Percentiles rank a stretch among this genome's conserved stretches.
Conservation (phyloP, 257 asterid genomes). For the Buddleja alternifolia region DNA sequence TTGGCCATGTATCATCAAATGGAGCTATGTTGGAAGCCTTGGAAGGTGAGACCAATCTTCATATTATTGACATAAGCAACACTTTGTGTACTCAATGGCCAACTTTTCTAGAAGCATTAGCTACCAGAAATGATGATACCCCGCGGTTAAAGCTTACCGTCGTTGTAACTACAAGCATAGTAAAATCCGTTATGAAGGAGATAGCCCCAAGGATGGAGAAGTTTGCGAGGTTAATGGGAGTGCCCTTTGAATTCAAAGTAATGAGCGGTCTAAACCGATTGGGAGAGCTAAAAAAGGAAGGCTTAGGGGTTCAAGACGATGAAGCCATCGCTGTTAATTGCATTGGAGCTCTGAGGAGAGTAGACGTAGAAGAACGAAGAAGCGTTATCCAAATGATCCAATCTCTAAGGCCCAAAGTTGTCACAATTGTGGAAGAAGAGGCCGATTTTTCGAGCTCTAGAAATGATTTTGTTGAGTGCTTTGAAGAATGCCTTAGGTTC, state of each 20-base stretch:
- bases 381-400: constrained; percentile 41
- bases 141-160: constrained; percentile 74
- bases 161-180: constrained; percentile 48
- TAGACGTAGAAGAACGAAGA: constrained; percentile 39
- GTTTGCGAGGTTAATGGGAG: constrained; percentile 91
- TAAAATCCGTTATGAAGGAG: constrained; percentile 66
- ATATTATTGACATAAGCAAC: constrained; percentile 76
- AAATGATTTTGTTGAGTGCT: constrained; percentile 56
- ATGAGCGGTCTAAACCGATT: constrained; percentile 43
- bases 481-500: constrained; percentile 83
- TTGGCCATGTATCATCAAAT: constrained; percentile 92
- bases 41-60: constrained; percentile 70
- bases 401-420: constrained; percentile 58
- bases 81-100: constrained; percentile 98
- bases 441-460: constrained; percentile 62
- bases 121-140: constrained; percentile 76
- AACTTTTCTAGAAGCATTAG: constrained; percentile 76
- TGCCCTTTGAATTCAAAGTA: constrained; percentile 79
- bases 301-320: constrained; percentile 51
- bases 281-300: constrained; percentile 57
- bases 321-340: constrained; percentile 81
- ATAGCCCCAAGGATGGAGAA: constrained; percentile 81
- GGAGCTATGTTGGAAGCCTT: constrained; percentile 88
- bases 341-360: constrained; percentile 54
- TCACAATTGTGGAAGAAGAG: constrained; percentile 80